A percentile compares a stretch with the other conserved stretches of the same genome.
Conservation (phyloP, 306 rosid genomes). For the Canavalia ensiformis region DNA sequence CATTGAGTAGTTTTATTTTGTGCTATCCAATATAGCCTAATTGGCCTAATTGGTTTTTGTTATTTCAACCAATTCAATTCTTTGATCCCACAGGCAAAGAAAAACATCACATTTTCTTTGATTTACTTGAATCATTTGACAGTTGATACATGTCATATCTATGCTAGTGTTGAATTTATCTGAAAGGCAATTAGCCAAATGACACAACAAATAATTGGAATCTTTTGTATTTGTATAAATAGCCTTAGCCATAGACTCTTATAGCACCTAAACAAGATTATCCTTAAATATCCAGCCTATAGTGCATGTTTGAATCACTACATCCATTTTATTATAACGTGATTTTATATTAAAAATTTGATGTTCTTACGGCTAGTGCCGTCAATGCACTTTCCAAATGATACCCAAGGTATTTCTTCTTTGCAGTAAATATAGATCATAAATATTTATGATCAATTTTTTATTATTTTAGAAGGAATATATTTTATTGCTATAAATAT, state of each 20-base stretch:
- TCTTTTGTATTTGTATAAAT: neutral
- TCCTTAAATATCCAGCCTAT: neutral
- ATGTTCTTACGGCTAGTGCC: too few relatives aligned
- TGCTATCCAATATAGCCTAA: neutral
- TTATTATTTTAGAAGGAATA: too few relatives aligned
- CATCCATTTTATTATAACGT: too few relatives aligned
- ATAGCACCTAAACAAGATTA: slow-evolving; percentile 29
- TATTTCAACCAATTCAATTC: slow-evolving; percentile 20
- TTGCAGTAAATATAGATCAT: too few relatives aligned
- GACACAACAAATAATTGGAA: slow-evolving; percentile 32
- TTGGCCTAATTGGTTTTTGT: neutral
- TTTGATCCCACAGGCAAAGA: slow-evolving; percentile 22
- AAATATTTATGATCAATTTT: too few relatives aligned
- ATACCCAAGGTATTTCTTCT: too few relatives aligned
- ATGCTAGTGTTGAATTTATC: slow-evolving; percentile 24
- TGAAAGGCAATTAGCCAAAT: slow-evolving; percentile 21
- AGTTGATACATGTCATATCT: slow-evolving; percentile 10
- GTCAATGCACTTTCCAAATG: too few relatives aligned
- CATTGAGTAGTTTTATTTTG: neutral
- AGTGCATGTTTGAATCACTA: too few relatives aligned
- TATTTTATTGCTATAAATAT: too few relatives aligned
- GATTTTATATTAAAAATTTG: too few relatives aligned
- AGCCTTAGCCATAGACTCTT: slow-evolving; percentile 20
- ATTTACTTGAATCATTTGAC: slow-evolving; percentile 1
- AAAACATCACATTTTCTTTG: slow-evolving; percentile 31